Conservation (phyloP, 768 basidiomycete species). For the Russula virescens region DNA sequence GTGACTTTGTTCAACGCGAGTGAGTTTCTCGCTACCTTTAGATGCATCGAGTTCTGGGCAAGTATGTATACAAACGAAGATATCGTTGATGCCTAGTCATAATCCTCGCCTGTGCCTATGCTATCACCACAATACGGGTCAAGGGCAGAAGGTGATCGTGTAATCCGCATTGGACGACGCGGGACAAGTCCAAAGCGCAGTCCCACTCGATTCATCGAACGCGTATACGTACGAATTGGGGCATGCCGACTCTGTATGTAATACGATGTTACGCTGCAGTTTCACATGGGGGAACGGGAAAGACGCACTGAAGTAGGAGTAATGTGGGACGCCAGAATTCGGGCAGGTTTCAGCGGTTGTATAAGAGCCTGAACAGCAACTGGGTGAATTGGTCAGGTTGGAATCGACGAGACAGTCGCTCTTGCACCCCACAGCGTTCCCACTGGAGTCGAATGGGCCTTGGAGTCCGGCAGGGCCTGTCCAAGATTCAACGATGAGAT, state of each 20-base stretch:
- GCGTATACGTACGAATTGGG: slow-evolving; percentile 40
- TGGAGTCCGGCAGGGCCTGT: slow-evolving; percentile 28
- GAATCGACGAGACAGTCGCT: slow-evolving; percentile 32
- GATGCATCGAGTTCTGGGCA: too few species aligned
- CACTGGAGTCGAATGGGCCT: slow-evolving; percentile 27
- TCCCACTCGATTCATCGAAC: slow-evolving; percentile 43
- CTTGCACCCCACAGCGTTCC: slow-evolving; percentile 41
- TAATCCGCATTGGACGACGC: slow-evolving; percentile 36
- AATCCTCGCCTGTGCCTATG: too few species aligned
- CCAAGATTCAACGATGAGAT: not conserved
- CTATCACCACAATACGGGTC: too few species aligned
- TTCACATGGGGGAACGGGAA: too few species aligned
- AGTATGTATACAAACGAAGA: too few species aligned
- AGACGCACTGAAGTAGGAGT: slow-evolving; percentile 41
- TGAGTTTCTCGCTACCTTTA: too few species aligned
- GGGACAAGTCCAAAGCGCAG: slow-evolving; percentile 39
- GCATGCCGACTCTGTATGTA: slow-evolving; percentile 36
- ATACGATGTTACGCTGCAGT: too few species aligned
- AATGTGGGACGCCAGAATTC: too few species aligned
- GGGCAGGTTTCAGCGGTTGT: slow-evolving; percentile 40
- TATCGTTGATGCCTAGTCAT: too few species aligned
- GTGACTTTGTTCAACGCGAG: too few species aligned
- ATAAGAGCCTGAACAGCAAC: slow-evolving; percentile 55
- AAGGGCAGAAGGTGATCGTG: slow-evolving; percentile 36
- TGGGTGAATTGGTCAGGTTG: slow-evolving; percentile 46